A percentile compares a stretch with the other conserved stretches of the same genome.
Evolutionary conservation across 805 yeast genomes (phyloP).

Genomic region (Clavispora phyllophila): DNA sequence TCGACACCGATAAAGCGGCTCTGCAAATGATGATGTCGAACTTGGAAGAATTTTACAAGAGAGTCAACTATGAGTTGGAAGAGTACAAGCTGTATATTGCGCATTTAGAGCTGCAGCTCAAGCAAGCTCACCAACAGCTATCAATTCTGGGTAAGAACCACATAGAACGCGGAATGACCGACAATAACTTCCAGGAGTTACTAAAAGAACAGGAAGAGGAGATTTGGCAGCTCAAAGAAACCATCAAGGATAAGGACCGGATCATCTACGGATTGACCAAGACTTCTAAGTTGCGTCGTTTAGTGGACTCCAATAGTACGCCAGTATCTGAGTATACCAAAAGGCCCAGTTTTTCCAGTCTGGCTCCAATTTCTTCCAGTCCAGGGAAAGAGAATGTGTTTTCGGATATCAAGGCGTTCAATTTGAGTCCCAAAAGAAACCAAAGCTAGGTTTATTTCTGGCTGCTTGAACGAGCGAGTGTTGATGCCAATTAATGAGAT

Average conservation of each 20-base stretch:
- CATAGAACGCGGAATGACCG: slow-evolving; percentile 1
- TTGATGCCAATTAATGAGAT: neutral
- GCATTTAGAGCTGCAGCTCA: slow-evolving; percentile 54
- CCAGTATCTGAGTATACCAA: slow-evolving; percentile 4
- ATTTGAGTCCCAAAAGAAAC: slow-evolving; percentile 8
- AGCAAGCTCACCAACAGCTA: slow-evolving; percentile 20
- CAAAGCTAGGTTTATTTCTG: neutral
- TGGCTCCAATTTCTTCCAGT: neutral
- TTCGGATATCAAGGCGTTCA: slow-evolving; percentile 5
- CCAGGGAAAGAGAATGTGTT: slow-evolving; percentile 10
- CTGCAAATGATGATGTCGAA: slow-evolving; percentile 42
- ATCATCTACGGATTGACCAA: slow-evolving; percentile 71
- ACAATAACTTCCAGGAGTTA: slow-evolving; percentile 24
- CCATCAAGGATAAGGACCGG: slow-evolving; percentile 67
- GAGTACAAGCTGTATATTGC: slow-evolving; percentile 55
- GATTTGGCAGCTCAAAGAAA: slow-evolving; percentile 56
- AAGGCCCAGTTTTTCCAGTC: slow-evolving; percentile 9
- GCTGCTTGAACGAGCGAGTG: too few species aligned
- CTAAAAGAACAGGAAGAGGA: slow-evolving; percentile 65
- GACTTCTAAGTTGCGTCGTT: slow-evolving; percentile 52
- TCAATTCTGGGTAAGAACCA: neutral
- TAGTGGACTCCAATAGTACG: slow-evolving; percentile 31
- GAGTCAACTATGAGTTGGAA: slow-evolving; percentile 48
- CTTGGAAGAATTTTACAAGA: slow-evolving; percentile 44
- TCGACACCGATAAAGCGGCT: slow-evolving; percentile 28